These are phyloP conservation scores for Gracilariopsis chorda DNA, from an alignment of 23 red algal genomes.

Conservation along the genomic window DNA sequence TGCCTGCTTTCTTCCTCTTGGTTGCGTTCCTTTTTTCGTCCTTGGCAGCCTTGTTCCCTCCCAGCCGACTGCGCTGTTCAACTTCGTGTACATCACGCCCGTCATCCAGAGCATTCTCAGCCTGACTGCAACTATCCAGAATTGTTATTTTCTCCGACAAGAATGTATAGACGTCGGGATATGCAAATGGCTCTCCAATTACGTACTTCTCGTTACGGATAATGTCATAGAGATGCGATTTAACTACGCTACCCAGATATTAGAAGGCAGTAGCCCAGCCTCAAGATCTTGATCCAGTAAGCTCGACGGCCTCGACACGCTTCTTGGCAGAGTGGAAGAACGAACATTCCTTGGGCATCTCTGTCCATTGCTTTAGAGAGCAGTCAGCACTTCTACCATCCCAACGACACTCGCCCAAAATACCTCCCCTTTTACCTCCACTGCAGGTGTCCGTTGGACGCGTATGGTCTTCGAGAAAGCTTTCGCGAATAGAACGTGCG, in stretches of 20 bases:
- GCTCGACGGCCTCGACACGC: background rate
- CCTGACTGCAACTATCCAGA: no score
- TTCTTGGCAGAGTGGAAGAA: background rate
- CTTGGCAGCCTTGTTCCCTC: no score
- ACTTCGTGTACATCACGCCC: no score
- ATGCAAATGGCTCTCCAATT: background rate
- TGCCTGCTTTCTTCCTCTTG: no score
- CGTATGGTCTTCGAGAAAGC: background rate
- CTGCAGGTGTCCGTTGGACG: background rate
- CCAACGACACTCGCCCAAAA: background rate
- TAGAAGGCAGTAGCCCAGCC: background rate
- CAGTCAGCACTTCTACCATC: background rate
- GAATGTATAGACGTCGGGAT: background rate
- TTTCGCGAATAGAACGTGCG: no score
- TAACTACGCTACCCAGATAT: background rate
- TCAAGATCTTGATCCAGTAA: background rate
- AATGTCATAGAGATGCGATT: background rate
- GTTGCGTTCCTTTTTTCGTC: no score
- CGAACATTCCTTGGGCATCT: background rate
- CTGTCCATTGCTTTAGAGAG: background rate
- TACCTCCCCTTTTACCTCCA: background rate
- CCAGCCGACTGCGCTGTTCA: no score
- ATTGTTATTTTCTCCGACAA: background rate
- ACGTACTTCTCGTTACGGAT: background rate
- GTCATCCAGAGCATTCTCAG: no score